Evolutionary conservation across 2,329 filamentous ascomycete genomes (phyloP).

Genomic region (Hypomyces perniciosus): DNA sequence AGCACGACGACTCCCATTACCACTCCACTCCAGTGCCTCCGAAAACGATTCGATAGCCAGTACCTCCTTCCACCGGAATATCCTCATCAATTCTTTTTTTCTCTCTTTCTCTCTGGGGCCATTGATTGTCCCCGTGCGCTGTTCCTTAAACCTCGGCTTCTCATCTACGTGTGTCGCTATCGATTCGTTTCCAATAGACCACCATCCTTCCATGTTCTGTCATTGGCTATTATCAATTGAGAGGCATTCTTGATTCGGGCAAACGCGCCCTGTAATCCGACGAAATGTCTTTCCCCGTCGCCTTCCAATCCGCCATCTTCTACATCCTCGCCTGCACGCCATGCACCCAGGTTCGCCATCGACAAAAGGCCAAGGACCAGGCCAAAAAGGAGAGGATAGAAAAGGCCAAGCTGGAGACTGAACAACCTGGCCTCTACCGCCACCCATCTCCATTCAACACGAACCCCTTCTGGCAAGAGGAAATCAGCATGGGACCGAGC

Average conservation of each 20-base stretch:
- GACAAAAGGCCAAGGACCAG: conserved; percentile 63
- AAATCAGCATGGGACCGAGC: conserved; percentile 75
- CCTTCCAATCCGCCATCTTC: conserved; percentile 70
- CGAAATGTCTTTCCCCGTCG: conserved; percentile 45
- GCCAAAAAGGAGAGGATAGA: conserved; percentile 62
- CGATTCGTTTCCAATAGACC: neutral
- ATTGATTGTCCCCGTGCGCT: neutral
- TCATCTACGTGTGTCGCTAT: neutral
- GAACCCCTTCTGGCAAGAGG: conserved; percentile 83
- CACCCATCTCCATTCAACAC: conserved; percentile 80
- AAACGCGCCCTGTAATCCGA: conserved; percentile 12
- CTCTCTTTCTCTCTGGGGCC: neutral
- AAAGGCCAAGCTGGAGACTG: conserved; percentile 57
- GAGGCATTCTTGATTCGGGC: conserved; percentile 8
- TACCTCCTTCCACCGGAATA: neutral
- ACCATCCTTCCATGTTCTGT: conserved; percentile 14
- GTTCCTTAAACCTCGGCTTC: neutral
- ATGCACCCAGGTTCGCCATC: conserved; percentile 65
- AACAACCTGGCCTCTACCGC: conserved; percentile 67
- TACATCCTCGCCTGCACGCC: conserved; percentile 73
- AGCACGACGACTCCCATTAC: conserved; percentile 1
- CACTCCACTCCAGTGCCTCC: conserved; percentile 8
- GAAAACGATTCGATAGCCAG: neutral
- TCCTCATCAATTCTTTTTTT: neutral
- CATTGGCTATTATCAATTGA: conserved; percentile 10